Base-by-base conservation (phyloP, 2,329 filamentous ascomycete genomes). In the Pyrenophora teres region DNA sequence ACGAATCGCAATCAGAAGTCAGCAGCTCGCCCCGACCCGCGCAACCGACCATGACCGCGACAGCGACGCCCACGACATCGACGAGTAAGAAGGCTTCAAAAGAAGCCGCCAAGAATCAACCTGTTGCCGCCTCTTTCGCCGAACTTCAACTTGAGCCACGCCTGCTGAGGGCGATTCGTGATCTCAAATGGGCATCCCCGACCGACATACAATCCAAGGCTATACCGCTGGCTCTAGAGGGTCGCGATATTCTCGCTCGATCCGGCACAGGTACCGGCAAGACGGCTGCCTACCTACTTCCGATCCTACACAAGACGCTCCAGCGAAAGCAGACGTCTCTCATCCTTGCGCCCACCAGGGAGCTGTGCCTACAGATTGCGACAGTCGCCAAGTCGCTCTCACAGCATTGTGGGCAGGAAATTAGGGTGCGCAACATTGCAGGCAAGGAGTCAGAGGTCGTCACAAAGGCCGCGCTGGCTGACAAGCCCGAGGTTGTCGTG, bases 221-320 rank as follows among this genome's bases (percentile, higher is more conserved):
- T 1, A 96, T 99, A 56, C 94, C 94, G 1, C 77, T 97, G 32
- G 91, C 90, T 18, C 80, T 97, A 15, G 86, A 92, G 59, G 93
- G 94, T 10, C 87, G 90, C 68, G 92, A 97, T 80, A 86, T 99
- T 40, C 80, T 97, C 33, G 92, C 92, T 47, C 92, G 93, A 69
- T 91, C 93, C 32, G 95, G 93, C 74, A 97, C 94, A 4, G 94
- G 94, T 10, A 96, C 92, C 3, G 94, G 94, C 62, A 99, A 99
- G 81, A 99, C 94, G 9, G 91, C 91, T n/a, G 93, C 94, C 42
- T 97, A 97, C 71, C 79, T 96, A 6, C 81, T 99, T 36, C 94
- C 94, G 1, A 82, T 96, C n/a, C 77, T 99, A 13, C 89, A 96
- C 62, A 83, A 84, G 31, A 89, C 96, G 56, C 77, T 99, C 49